phyloP scores from a whole-genome alignment of 2,329 filamentous ascomycete species.

The Ceratocystis colombiana region DNA sequence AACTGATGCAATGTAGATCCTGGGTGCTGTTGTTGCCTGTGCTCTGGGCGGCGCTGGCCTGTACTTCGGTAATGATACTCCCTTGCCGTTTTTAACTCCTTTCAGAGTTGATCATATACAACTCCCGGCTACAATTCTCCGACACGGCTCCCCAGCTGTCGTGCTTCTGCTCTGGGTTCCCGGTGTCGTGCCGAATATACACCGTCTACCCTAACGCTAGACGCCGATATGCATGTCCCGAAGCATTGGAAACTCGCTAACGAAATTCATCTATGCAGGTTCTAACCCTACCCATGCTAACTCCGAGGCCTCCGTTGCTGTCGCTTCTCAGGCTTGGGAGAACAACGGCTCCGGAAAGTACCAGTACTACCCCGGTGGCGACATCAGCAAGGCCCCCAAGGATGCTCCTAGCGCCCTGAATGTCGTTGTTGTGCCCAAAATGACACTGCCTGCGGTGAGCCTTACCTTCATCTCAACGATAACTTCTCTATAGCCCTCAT shows the following conservation, averaged over 20 bases:
- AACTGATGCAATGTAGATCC: constrained; percentile 50
- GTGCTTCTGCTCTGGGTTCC: not conserved
- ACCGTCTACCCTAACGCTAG: not conserved
- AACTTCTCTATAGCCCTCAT: not conserved
- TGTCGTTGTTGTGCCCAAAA: constrained; percentile 85
- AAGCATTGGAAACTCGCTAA: not conserved
- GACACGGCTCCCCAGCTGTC: not conserved
- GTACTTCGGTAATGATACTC: constrained; percentile 58
- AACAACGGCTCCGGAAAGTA: constrained; percentile 56
- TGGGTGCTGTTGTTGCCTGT: constrained; percentile 81
- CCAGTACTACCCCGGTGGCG: constrained; percentile 77
- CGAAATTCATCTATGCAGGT: constrained; percentile 41
- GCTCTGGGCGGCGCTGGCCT: constrained; percentile 81
- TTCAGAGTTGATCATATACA: not conserved
- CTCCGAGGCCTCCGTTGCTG: constrained; percentile 67
- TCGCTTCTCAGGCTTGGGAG: constrained; percentile 91
- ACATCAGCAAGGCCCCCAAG: constrained; percentile 62
- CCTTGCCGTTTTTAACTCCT: not conserved
- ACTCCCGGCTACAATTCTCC: not conserved
- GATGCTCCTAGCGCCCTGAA: constrained; percentile 94
- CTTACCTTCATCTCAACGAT: not conserved
- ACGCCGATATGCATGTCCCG: not conserved
- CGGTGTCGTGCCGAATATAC: not conserved
- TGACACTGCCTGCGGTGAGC: constrained; percentile 77
- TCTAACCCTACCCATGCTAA: constrained; percentile 74